A percentile compares a stretch with the other conserved stretches of the same genome.
Conservation (phyloP, 1,284 basidiomycete species). For the Malassezia vespertilionis region DNA sequence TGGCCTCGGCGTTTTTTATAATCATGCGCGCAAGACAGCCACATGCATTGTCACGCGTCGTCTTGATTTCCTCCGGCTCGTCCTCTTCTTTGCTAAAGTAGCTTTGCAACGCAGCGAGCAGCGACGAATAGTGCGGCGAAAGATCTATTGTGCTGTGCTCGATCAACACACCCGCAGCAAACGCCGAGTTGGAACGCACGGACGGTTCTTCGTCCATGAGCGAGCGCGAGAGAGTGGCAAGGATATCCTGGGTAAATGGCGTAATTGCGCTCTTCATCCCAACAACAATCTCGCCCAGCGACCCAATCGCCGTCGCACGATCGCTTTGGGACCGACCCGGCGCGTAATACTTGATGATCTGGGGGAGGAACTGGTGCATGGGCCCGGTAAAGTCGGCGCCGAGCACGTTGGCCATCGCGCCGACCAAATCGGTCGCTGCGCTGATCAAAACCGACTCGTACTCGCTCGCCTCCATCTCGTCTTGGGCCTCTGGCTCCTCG, state of each 20-base stretch:
- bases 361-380: conserved; percentile 74
- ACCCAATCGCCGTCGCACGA: conserved; percentile 83
- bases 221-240: conserved; percentile 51
- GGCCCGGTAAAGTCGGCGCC: conserved; percentile 74
- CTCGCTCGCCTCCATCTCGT: conserved; percentile 64
- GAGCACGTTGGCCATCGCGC: conserved; percentile 73
- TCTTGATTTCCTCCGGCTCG: conserved; percentile 59
- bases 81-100: conserved; percentile 60
- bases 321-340: conserved; percentile 78
- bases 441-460: conserved; percentile 92
- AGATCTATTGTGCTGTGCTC: conserved; percentile 78
- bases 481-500: conserved; percentile 72
- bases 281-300: conserved; percentile 85
- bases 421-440: conserved; percentile 86
- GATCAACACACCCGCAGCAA: conserved; percentile 80
- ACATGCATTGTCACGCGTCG: conserved; percentile 88
- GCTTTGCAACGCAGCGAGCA: conserved; percentile 70
- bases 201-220: conserved; percentile 76
- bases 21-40: conserved; percentile 85
- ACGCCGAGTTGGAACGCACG: conserved; percentile 91
- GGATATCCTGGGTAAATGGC: conserved; percentile 61
- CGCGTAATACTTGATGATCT: conserved; percentile 81
- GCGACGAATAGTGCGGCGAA: conserved; percentile 65
- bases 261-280: conserved; percentile 82
- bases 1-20: conserved; percentile 63